These are phyloP conservation scores for Hymenotorrendiella dingleyae DNA, from an alignment of 2,329 filamentous ascomycete species.

Conservation along the genomic window DNA sequence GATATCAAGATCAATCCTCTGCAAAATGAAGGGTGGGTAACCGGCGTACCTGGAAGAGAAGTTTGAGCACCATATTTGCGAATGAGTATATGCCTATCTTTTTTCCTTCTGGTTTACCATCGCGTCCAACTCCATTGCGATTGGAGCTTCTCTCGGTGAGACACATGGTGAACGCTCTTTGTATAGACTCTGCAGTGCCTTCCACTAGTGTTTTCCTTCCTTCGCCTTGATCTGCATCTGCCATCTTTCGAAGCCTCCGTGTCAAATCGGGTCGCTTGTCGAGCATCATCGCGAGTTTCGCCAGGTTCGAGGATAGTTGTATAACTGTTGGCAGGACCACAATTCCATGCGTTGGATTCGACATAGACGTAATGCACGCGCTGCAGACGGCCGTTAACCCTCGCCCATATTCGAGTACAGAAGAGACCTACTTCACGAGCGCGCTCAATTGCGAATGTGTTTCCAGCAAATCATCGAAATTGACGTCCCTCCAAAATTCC, in stretches of 20 bases:
- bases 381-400: conserved; percentile 37
- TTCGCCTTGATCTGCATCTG: conserved; percentile 53
- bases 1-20: background rate
- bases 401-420: background rate
- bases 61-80: conserved; percentile 82
- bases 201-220: conserved; percentile 77
- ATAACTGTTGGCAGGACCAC: conserved; percentile 81
- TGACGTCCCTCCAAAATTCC: conserved; percentile 72
- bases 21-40: background rate
- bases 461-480: conserved; percentile 67
- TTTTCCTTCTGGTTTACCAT: conserved; percentile 71
- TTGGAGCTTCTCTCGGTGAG: conserved; percentile 71
- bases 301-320: conserved; percentile 72
- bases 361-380: conserved; percentile 76
- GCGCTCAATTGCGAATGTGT: conserved; percentile 71
- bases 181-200: conserved; percentile 79
- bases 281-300: conserved; percentile 76
- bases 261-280: conserved; percentile 76
- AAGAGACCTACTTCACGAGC: conserved; percentile 61
- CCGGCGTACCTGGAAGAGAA: conserved; percentile 67
- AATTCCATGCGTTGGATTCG: conserved; percentile 71
- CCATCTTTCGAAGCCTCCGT: conserved; percentile 47
- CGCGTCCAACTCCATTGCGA: conserved; percentile 42
- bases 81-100: conserved; percentile 86
- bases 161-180: conserved; percentile 87